These are phyloP conservation scores for Eutypella sp. DNA, from an alignment of 2,329 filamentous ascomycete genomes.

Conservation along the genomic window DNA sequence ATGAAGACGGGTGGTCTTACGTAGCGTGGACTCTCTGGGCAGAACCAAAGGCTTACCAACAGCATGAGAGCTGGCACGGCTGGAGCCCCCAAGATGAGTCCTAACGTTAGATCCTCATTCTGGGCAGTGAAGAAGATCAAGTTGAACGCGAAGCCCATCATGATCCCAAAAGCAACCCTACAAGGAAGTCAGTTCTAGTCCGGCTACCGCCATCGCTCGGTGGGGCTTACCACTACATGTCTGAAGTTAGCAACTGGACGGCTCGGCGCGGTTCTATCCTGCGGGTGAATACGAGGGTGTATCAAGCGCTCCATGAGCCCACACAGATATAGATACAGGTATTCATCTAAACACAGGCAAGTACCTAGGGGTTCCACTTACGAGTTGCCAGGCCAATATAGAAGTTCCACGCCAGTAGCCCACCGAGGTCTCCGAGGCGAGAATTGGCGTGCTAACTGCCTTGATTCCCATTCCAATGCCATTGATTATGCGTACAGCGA, in stretches of 20 bases:
- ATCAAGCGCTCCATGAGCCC: too few relatives aligned
- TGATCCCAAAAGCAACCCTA: constrained; percentile 22
- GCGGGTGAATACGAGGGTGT: too few relatives aligned
- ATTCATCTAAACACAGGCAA: neutral
- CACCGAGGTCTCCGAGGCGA: constrained; percentile 42
- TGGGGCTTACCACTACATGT: too few relatives aligned
- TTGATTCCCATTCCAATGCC: constrained; percentile 44
- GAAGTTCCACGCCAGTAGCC: constrained; percentile 44
- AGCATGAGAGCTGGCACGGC: constrained; percentile 30
- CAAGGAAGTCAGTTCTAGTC: neutral
- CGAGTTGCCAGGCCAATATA: constrained; percentile 42
- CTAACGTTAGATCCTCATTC: constrained; percentile 14
- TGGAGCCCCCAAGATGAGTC: constrained; percentile 32
- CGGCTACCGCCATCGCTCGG: too few relatives aligned
- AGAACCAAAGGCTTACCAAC: constrained; percentile 30
- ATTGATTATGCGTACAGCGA: constrained; percentile 32
- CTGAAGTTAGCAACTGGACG: neutral
- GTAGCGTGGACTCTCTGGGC: constrained; percentile 35
- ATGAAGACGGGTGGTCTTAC: neutral
- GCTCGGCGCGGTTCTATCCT: too few relatives aligned
- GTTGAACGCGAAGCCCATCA: constrained; percentile 23
- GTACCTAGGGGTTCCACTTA: constrained; percentile 19
- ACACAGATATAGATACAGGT: too few relatives aligned
- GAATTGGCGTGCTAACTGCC: constrained; percentile 42
- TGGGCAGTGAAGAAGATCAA: constrained; percentile 28